Base-by-base conservation (phyloP, 2,329 filamentous ascomycete genomes). In the Cordyceps tenuipes region DNA sequence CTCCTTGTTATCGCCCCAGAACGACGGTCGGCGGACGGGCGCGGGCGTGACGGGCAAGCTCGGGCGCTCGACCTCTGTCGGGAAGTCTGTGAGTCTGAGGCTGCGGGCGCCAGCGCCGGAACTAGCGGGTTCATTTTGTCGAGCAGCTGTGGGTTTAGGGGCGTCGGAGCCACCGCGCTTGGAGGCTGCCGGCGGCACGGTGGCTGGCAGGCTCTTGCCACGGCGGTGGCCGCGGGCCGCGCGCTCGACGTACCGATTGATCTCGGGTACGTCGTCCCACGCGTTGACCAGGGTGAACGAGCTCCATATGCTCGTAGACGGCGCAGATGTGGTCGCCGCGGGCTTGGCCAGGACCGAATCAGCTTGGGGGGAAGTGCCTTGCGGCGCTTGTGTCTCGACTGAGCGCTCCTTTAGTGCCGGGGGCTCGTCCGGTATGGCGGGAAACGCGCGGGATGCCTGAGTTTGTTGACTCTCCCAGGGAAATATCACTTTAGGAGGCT, bases 241-340 rank as follows among this genome's bases (percentile, higher is more conserved):
- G 57, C 84, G 81, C 64, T 90, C 89, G 59, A 97, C 89, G 70
- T 97, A 99, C 64, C 84, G 83, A 68, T 90, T 86, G 67, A 99
- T 99, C 65, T 90, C 88, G 13, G 90, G 89, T 57, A 95, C 83
- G 57, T 90, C 89, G 68, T 99, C 94, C 94, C 94, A 99, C 17
- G 91, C 92, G 72, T 97, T 99, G 55, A 79, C 83, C 51, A 85
- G 82, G n/a, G 84, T 79, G 71, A 88, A 96, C 51, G 80, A 80
- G 63, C 84, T 82, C 89, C 90, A 96, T 21, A 85, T 81, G 67
- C 87, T 80, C 53, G 82, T 75, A 43, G 79, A 69, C 23, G 73
- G 70, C 17, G 75, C 66, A 10, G 56, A 41, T 49, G 48, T 53
- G 23, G 55, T 36, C 34, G 34, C 36, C 2, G 61, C 55, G 54